Percentiles rank a stretch among this genome's conserved stretches.
Conservation (phyloP, 2,329 filamentous ascomycete species). For the Fusarium drepaniforme region DNA sequence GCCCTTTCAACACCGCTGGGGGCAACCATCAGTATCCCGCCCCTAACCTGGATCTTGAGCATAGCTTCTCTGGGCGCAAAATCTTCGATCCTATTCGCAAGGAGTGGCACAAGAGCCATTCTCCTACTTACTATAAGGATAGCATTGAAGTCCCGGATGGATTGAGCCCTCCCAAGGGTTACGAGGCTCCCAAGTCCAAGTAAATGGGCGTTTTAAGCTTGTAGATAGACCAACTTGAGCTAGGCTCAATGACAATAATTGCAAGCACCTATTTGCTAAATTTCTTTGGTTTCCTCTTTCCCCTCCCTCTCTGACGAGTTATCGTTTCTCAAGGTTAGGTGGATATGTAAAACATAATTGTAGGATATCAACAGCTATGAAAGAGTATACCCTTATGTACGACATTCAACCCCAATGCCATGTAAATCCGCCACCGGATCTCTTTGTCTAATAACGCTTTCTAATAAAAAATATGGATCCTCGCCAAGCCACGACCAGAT, state of each 20-base stretch:
- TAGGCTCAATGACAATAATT: background rate
- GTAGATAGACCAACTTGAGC: background rate
- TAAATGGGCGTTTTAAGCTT: background rate
- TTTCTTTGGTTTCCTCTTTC: background rate
- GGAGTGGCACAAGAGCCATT: slow-evolving; percentile 52
- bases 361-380: background rate
- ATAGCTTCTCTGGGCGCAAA: slow-evolving; percentile 47
- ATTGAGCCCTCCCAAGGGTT: slow-evolving; percentile 56
- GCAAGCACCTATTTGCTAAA: background rate
- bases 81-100: slow-evolving; percentile 55
- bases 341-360: background rate
- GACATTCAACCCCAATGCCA: background rate
- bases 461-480: too few species aligned
- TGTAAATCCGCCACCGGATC: background rate
- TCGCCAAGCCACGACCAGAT: slow-evolving; percentile 5
- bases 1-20: slow-evolving; percentile 55
- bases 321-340: background rate
- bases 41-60: slow-evolving; percentile 54
- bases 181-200: slow-evolving; percentile 41
- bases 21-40: slow-evolving; percentile 52
- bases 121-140: slow-evolving; percentile 58
- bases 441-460: too few species aligned
- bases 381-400: background rate
- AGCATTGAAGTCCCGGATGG: slow-evolving; percentile 57
- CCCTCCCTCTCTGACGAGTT: background rate